A percentile compares a stretch with the other conserved stretches of the same genome.
Evolutionary conservation across 495 filamentous ascomycete species (phyloP).

Genomic region (Hyaloscypha bicolor): DNA sequence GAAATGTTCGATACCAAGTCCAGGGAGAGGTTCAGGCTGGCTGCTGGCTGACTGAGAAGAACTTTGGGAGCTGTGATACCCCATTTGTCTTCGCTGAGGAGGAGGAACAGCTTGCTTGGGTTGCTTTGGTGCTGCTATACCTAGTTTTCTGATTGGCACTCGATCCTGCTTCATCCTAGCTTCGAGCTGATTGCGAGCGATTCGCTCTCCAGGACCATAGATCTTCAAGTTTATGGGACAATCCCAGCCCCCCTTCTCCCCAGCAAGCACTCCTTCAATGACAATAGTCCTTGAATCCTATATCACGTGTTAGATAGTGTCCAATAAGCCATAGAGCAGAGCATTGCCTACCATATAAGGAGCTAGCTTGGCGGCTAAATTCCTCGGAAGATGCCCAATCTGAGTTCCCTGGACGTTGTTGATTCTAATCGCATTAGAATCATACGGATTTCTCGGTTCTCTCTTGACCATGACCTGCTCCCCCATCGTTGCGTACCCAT

Average conservation of each 20-base stretch:
- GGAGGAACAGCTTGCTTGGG: conserved; percentile 10
- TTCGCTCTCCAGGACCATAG: conserved; percentile 63
- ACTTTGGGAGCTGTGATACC: conserved; percentile 33
- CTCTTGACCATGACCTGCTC: conserved; percentile 71
- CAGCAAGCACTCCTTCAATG: conserved; percentile 69
- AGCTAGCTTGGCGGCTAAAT: conserved; percentile 68
- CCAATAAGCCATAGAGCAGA: not conserved
- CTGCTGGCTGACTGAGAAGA: conserved; percentile 41
- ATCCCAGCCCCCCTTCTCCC: conserved; percentile 63
- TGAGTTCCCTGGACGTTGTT: conserved; percentile 78
- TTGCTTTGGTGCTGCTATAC: conserved; percentile 42
- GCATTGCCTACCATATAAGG: conserved; percentile 62
- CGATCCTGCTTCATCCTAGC: conserved; percentile 63
- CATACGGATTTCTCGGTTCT: conserved; percentile 73
- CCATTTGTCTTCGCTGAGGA: conserved; percentile 30
- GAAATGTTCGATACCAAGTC: conserved; percentile 59
- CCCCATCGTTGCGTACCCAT: conserved; percentile 66
- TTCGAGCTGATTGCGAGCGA: conserved; percentile 53
- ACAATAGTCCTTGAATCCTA: conserved; percentile 47
- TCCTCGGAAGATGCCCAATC: conserved; percentile 77
- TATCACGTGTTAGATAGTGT: not conserved
- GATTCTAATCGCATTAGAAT: conserved; percentile 77
- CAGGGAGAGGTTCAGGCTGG: conserved; percentile 38
- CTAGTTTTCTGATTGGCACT: conserved; percentile 45
- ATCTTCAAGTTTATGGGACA: conserved; percentile 70